Conservation (phyloP, 2,329 filamentous ascomycete species). For the Neocatenulostroma microsporum region DNA sequence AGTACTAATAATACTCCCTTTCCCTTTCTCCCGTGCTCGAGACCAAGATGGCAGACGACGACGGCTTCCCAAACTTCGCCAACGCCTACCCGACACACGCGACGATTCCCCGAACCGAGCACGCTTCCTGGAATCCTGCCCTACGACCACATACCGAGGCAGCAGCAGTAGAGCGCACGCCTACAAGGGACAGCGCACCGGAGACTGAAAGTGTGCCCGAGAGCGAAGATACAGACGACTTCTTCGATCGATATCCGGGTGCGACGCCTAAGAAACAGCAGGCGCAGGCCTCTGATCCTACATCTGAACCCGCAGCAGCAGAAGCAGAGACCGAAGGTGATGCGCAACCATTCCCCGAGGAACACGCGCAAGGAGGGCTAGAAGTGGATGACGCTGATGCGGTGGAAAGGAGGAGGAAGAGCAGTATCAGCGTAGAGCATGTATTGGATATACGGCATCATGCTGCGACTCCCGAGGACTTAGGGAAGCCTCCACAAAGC, state of each 20-base stretch:
- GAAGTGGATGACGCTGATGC: not conserved
- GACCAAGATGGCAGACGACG: conserved; percentile 13
- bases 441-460: conserved; percentile 4
- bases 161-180: not conserved
- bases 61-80: conserved; percentile 34
- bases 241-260: conserved; percentile 29
- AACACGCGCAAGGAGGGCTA: not conserved
- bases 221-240: conserved; percentile 26
- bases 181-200: too few species aligned
- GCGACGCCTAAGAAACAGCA: conserved; percentile 18
- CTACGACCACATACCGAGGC: conserved; percentile 29
- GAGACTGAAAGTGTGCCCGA: conserved; percentile 15
- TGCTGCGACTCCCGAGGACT: conserved; percentile 9
- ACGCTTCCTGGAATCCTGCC: conserved; percentile 49
- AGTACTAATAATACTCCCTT: not conserved
- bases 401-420: not conserved
- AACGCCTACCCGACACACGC: conserved; percentile 27
- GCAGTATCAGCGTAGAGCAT: conserved; percentile 6
- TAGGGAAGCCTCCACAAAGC: conserved; percentile 8
- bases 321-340: not conserved
- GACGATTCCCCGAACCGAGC: conserved; percentile 3
- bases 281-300: not conserved
- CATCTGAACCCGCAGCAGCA: too few species aligned
- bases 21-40: not conserved
- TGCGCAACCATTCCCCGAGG: too few species aligned